Percentiles rank a stretch among this genome's conserved stretches.
Conservation (phyloP, 257 asterid species). For the Cordia subcordata region DNA sequence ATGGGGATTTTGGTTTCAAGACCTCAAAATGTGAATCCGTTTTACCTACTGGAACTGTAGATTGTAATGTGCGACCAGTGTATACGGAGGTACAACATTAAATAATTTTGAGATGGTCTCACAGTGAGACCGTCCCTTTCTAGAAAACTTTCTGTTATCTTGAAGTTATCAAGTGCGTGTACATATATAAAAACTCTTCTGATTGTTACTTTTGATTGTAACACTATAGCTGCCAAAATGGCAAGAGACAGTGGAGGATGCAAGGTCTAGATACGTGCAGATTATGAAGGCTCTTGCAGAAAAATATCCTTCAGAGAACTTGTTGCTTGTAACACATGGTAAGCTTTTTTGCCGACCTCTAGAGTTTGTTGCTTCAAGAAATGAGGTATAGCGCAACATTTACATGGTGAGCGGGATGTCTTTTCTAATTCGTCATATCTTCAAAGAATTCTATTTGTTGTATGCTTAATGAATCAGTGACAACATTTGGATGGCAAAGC, state of each 20-base stretch:
- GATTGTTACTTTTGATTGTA: conserved; percentile 11
- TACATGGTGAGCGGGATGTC: background rate
- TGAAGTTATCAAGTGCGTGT: background rate
- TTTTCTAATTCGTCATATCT: background rate
- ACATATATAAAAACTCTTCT: background rate
- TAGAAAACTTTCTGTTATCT: background rate
- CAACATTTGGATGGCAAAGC: no score
- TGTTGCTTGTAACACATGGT: conserved; percentile 90
- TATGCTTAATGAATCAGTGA: no score
- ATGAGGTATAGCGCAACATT: background rate
- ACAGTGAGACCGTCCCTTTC: background rate
- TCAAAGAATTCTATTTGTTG: background rate
- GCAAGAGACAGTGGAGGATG: conserved; percentile 55
- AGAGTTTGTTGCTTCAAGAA: background rate
- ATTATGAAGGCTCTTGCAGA: conserved; percentile 71
- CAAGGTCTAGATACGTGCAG: conserved; percentile 51
- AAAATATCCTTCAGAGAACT: conserved; percentile 76
- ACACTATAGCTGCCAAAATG: conserved; percentile 62
- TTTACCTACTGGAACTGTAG: conserved; percentile 69
- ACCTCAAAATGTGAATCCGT: conserved; percentile 57
- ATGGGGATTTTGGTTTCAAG: conserved; percentile 58
- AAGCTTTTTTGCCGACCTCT: conserved; percentile 16
- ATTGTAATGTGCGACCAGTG: conserved; percentile 34
- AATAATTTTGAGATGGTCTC: background rate
- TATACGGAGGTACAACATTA: conserved; percentile 51